Evolutionary conservation across 306 rosid species (phyloP), one percentile per base, ranked within the genome.

Genomic region (Chamaecrista fasciculata): DNA sequence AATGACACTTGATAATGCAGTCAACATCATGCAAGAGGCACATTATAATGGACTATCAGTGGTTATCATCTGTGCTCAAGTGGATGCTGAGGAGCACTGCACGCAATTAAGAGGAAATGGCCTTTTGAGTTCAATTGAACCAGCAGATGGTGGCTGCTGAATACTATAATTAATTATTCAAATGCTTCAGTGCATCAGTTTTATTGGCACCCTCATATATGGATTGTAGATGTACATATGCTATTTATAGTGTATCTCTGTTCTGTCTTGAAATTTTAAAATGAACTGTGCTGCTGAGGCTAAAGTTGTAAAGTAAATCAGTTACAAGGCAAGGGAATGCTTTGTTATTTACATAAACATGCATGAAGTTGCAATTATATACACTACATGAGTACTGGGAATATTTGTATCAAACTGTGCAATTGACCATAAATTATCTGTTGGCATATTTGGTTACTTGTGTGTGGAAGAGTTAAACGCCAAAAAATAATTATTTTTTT

Each of bases 51-150:
- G 98, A 23, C 39, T 89, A 62, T 78, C 98, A 0, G 98, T 92
- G 56, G 98, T 89, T 25, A 92, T 92, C 37, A 73, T 87, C 25
- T 92, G 98, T 61, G 91, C 87, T 34, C 98, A 92, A 66, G 89
- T 73, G 31, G 98, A 92, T 60, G 98, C 98, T 23, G 98, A 92
- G 77, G 98, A 92, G 18, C 98, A 92, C 77, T 92, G 98, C 80
- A 84, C 77, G 95, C 96, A 92, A 69, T 76, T 92, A 19, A 80
- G 98, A 86, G 98, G 98, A 75, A 92, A 84, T 69, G 98, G 98
- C 34, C 98, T 92, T 73, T 66, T 86, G 20, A 92, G 98, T 67
- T 77, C 98, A 47, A 84, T 92, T 28, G 98, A 92, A 71, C 98
- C 98, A 11, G 98, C 89, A 16, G 79, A 89, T 66, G 91, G 86